Conservation (phyloP, 2,329 filamentous ascomycete species). For the Penicillium brevicompactum region DNA sequence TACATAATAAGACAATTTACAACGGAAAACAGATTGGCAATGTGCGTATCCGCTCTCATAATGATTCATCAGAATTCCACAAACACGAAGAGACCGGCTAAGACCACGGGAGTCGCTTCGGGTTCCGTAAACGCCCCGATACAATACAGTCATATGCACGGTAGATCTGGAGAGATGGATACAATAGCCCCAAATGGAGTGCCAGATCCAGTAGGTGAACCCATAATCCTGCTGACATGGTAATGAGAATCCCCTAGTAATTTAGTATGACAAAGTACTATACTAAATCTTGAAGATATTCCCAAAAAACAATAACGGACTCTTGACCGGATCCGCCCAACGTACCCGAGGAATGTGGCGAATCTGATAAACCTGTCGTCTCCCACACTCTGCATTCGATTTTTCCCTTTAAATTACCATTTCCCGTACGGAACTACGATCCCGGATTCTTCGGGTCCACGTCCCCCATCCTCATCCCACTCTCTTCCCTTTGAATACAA, state of each 20-base stretch:
- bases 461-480: constrained; percentile 7
- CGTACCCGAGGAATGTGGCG: constrained; percentile 10
- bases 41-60: background rate
- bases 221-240: constrained; percentile 6
- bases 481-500: background rate
- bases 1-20: too few relatives aligned
- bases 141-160: constrained; percentile 13
- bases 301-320: background rate
- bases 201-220: constrained; percentile 14
- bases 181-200: constrained; percentile 9
- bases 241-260: background rate
- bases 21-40: too few relatives aligned
- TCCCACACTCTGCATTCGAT: background rate
- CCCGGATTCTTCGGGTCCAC: constrained; percentile 11
- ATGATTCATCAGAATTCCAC: background rate
- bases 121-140: background rate
- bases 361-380: constrained; percentile 12
- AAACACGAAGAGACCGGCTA: background rate
- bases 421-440: constrained; percentile 4
- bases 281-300: background rate
- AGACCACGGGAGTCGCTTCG: constrained; percentile 8
- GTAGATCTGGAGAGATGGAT: constrained; percentile 23
- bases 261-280: background rate
- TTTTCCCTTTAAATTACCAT: background rate
- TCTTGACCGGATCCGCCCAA: constrained; percentile 8